phyloP scores from a whole-genome alignment of 2,329 filamentous ascomycete genomes.

The Pestalotiopsis sp. region DNA sequence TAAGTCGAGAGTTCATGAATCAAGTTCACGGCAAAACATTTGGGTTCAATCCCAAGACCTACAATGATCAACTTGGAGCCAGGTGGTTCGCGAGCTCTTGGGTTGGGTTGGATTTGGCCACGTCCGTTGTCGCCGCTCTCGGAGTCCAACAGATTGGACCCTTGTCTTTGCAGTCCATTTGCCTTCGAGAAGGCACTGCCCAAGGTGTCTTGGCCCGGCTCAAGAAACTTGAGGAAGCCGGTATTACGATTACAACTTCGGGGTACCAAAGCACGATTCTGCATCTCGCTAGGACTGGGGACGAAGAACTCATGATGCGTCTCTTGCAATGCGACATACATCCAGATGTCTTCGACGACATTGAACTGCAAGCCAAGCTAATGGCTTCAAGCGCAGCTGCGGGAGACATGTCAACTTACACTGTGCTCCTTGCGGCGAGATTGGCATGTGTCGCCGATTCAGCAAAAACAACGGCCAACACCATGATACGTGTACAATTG shows the following conservation, averaged over 20 bases:
- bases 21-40: slow-evolving; percentile 41
- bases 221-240: slow-evolving; percentile 59
- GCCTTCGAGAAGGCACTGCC: slow-evolving; percentile 61
- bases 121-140: slow-evolving; percentile 68
- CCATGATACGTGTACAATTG: slow-evolving; percentile 33
- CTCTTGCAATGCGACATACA: slow-evolving; percentile 55
- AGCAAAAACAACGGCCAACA: slow-evolving; percentile 33
- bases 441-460: slow-evolving; percentile 33
- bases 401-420: slow-evolving; percentile 43
- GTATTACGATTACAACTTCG: slow-evolving; percentile 64
- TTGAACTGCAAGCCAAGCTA: slow-evolving; percentile 41
- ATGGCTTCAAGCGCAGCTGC: slow-evolving; percentile 34
- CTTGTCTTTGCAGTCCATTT: slow-evolving; percentile 76
- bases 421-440: slow-evolving; percentile 48
- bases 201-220: slow-evolving; percentile 62
- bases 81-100: slow-evolving; percentile 76
- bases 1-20: slow-evolving; percentile 38
- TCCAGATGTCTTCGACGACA: slow-evolving; percentile 57
- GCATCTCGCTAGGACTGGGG: slow-evolving; percentile 61
- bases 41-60: slow-evolving; percentile 45
- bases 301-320: slow-evolving; percentile 50
- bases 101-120: slow-evolving; percentile 71
- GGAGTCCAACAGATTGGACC: slow-evolving; percentile 75
- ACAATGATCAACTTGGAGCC: slow-evolving; percentile 74
- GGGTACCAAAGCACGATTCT: slow-evolving; percentile 68